A percentile compares a stretch with the other conserved stretches of the same genome.
Evolutionary conservation across 2,329 filamentous ascomycete genomes (phyloP).

Genomic region (Rhytidhysteron rufulum): DNA sequence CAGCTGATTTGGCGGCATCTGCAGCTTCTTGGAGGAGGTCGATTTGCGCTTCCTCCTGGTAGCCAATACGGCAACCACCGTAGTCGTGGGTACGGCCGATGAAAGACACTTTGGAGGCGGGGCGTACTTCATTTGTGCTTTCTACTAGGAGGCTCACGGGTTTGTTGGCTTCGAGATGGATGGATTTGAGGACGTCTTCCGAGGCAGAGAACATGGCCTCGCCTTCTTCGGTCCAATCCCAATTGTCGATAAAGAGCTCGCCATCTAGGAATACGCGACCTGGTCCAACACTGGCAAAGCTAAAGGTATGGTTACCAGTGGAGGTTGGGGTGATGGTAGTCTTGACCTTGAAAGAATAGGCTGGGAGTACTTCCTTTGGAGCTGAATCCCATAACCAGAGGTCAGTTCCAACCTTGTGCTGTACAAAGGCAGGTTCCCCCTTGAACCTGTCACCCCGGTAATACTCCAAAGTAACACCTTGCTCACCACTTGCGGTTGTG

Average conservation of each 20-base stretch:
- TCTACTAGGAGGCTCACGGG: constrained; percentile 61
- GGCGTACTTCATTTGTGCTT: constrained; percentile 64
- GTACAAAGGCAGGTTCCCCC: constrained; percentile 53
- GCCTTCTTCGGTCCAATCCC: constrained; percentile 66
- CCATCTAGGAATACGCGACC: constrained; percentile 60
- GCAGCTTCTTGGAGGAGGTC: constrained; percentile 55
- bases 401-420: constrained; percentile 61
- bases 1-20: constrained; percentile 62
- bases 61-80: constrained; percentile 68
- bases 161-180: constrained; percentile 57
- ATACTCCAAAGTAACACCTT: constrained; percentile 62
- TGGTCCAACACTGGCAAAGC: constrained; percentile 65
- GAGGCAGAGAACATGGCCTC: constrained; percentile 70
- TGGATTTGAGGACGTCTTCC: constrained; percentile 59
- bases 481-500: constrained; percentile 53
- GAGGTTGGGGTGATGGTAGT: constrained; percentile 57
- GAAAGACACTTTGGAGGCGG: constrained; percentile 55
- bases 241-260: constrained; percentile 59
- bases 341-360: constrained; percentile 63
- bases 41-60: constrained; percentile 65
- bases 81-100: constrained; percentile 61
- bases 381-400: constrained; percentile 69
- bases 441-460: constrained; percentile 61
- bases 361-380: constrained; percentile 57
- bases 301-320: constrained; percentile 61